Conservation (phyloP, 1,284 basidiomycete species). For the Ganoderma leucocontextum region DNA sequence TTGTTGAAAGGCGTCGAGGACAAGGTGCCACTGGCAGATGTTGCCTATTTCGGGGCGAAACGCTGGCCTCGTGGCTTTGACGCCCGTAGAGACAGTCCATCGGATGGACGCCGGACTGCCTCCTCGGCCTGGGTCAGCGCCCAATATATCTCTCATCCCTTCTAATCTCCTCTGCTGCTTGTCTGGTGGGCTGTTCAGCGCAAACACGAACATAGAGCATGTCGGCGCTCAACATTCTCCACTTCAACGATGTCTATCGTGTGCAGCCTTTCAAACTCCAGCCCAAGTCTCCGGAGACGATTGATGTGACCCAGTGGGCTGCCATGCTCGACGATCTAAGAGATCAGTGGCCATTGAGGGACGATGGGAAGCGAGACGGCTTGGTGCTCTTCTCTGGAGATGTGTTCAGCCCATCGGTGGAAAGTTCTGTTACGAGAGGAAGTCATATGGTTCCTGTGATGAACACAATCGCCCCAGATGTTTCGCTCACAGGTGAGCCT, state of each 20-base stretch:
- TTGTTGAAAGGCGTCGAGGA: background rate
- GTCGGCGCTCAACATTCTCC: slow-evolving; percentile 49
- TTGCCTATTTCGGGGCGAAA: slow-evolving; percentile 19
- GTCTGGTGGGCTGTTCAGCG: background rate
- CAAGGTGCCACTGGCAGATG: slow-evolving; percentile 11
- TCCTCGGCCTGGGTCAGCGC: background rate
- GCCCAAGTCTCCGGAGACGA: slow-evolving; percentile 60
- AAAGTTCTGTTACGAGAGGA: slow-evolving; percentile 89
- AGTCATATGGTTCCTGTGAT: slow-evolving; percentile 93
- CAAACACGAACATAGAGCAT: slow-evolving; percentile 24
- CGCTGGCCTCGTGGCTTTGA: background rate
- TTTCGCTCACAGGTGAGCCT: slow-evolving; percentile 66
- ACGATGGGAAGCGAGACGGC: slow-evolving; percentile 70
- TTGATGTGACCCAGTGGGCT: slow-evolving; percentile 81
- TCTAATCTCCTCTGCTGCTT: background rate
- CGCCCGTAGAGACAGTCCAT: background rate
- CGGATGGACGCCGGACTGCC: background rate
- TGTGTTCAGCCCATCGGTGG: slow-evolving; percentile 85
- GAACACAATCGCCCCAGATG: slow-evolving; percentile 76
- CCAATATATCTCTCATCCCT: slow-evolving; percentile 11
- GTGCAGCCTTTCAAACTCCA: slow-evolving; percentile 74
- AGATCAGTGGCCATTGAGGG: slow-evolving; percentile 55
- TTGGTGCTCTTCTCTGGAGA: slow-evolving; percentile 91
- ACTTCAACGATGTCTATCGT: slow-evolving; percentile 84
- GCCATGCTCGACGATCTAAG: slow-evolving; percentile 68